Evolutionary conservation across 768 basidiomycete genomes (phyloP), one percentile per base, ranked within the genome.

Genomic region (Crucibulum laeve): DNA sequence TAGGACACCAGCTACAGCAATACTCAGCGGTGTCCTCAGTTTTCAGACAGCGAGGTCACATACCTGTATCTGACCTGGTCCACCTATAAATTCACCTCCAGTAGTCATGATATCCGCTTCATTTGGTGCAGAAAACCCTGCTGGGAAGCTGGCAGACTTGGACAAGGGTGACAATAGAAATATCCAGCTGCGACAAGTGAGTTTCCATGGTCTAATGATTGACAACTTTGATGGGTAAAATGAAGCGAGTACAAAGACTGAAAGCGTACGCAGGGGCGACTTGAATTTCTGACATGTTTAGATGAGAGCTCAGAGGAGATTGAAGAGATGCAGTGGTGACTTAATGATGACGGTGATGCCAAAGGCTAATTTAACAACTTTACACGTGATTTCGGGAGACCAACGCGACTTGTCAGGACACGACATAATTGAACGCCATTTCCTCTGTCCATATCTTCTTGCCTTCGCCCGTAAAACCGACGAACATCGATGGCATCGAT

Each of bases 61-160:
- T n/a, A 62, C 62, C 50, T 55, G 53, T 3, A 64, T 35, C 18
- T 49, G 0, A 1, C 64, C 63, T 23, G 44, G 52, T 13, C 62
- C 60, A 4, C 62, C 63, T 34, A 56, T 53, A 45, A 63, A 65
- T 21, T 60, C 44, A 5, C 63, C 65, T 13, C 55, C 58, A 4
- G 49, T 36, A 3, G 53, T 42, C 13, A 65, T 34, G 3, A 51
- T 50, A 2, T 67, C 61, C 4, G 56, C 56, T 42, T 63, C 53
- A 43, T 49, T 23, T 22, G 52, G 50, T 4, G 48, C 52, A 5
- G 59, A 49, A 49, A 63, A 65, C 0, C 63, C 65, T 14, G 61
- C 52, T 3, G 64, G 64, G 40, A 65, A 61, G 42, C 49, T 58
- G 13, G 53, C 46, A 10, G 44, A 46, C 15, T 51, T 40, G 10